Percentiles rank a stretch among this genome's conserved stretches.
phyloP scores from a whole-genome alignment of 345 rosid genomes.

The Punica granatum region DNA sequence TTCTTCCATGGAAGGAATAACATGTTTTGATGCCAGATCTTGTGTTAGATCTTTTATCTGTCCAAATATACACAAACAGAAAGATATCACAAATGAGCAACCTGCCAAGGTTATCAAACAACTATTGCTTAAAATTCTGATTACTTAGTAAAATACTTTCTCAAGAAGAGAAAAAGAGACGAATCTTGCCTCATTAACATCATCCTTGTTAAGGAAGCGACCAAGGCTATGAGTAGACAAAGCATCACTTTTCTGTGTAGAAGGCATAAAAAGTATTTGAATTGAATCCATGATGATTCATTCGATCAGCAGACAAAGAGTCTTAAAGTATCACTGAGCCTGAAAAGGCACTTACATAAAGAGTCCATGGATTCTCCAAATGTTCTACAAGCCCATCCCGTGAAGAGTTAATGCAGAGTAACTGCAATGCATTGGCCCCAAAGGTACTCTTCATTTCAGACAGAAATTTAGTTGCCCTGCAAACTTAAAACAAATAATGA shows the following conservation, averaged over 20 bases:
- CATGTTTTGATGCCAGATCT: slow-evolving; percentile 79
- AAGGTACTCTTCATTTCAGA: slow-evolving; percentile 84
- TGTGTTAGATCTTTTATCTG: slow-evolving; percentile 87
- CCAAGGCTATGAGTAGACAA: slow-evolving; percentile 47
- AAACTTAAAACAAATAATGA: slow-evolving; percentile 20
- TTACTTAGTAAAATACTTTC: background rate
- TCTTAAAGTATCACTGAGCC: background rate
- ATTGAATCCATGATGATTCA: background rate
- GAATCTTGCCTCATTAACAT: slow-evolving; percentile 52
- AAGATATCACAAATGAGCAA: background rate
- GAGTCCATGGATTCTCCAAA: slow-evolving; percentile 63
- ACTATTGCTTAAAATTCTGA: no score
- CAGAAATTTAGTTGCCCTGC: slow-evolving; percentile 73
- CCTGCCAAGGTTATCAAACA: slow-evolving; percentile 16
- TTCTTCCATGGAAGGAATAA: slow-evolving; percentile 97
- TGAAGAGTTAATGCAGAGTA: slow-evolving; percentile 91
- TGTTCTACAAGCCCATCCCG: slow-evolving; percentile 54
- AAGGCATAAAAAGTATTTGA: slow-evolving; percentile 12
- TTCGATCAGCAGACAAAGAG: background rate
- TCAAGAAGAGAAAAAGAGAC: slow-evolving; percentile 8
- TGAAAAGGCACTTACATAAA: slow-evolving; percentile 38
- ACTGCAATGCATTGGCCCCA: slow-evolving; percentile 65
- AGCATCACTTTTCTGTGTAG: slow-evolving; percentile 58
- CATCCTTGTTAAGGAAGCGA: slow-evolving; percentile 67
- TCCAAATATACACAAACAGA: background rate